Percentiles rank a stretch among this genome's conserved stretches.
These are phyloP conservation scores for Metarhizium rileyi DNA, from an alignment of 2,329 filamentous ascomycete genomes.

Conservation along the genomic window DNA sequence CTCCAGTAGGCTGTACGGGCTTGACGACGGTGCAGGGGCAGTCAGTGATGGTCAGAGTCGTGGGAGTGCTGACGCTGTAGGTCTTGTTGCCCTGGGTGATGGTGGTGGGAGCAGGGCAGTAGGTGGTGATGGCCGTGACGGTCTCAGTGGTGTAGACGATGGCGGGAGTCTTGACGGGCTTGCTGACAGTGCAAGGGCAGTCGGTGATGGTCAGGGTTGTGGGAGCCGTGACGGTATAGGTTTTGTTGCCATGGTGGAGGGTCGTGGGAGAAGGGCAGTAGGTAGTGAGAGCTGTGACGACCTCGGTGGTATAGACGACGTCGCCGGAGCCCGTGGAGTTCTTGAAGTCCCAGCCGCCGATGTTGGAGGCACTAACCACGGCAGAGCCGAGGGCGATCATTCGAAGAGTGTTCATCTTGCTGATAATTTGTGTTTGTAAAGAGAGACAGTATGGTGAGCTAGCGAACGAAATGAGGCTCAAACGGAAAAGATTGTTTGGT, in stretches of 20 bases:
- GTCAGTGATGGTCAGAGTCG: slow-evolving; percentile 26
- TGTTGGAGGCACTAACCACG: neutral
- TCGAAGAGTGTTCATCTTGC: slow-evolving; percentile 1
- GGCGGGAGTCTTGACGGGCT: slow-evolving; percentile 31
- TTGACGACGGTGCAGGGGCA: slow-evolving; percentile 54
- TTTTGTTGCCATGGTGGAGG: slow-evolving; percentile 45
- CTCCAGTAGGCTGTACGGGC: slow-evolving; percentile 16
- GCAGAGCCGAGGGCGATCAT: slow-evolving; percentile 1
- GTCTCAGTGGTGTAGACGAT: slow-evolving; percentile 50
- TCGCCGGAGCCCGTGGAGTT: neutral
- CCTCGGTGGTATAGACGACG: slow-evolving; percentile 36
- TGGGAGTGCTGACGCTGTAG: slow-evolving; percentile 55
- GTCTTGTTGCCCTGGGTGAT: slow-evolving; percentile 49
- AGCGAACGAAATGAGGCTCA: neutral
- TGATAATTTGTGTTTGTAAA: neutral
- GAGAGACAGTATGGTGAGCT: neutral
- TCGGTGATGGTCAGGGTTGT: slow-evolving; percentile 54
- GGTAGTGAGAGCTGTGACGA: slow-evolving; percentile 51
- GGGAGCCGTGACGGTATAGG: slow-evolving; percentile 53
- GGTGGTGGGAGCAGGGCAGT: slow-evolving; percentile 53
- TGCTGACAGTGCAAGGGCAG: slow-evolving; percentile 52
- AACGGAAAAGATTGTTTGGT: neutral
- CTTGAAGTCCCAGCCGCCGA: neutral
- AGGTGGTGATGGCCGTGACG: slow-evolving; percentile 55
- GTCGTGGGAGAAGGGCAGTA: slow-evolving; percentile 54